phyloP scores from a whole-genome alignment of 2,329 filamentous ascomycete genomes.

The Myriangium duriaei region DNA sequence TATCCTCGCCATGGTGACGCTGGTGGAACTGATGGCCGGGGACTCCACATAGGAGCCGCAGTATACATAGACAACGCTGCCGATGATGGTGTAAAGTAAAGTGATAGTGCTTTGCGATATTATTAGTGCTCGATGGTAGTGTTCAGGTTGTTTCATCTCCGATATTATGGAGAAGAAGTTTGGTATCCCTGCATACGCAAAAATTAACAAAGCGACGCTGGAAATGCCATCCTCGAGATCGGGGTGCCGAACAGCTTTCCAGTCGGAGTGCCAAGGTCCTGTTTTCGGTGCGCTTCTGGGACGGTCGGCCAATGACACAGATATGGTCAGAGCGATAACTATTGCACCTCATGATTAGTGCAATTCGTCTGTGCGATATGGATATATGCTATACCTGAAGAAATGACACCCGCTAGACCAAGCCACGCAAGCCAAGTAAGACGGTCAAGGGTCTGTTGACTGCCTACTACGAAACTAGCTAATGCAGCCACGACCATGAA shows the following conservation, averaged over 20 bases:
- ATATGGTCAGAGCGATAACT: slow-evolving; percentile 23
- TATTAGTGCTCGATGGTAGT: slow-evolving; percentile 24
- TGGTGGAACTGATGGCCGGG: slow-evolving; percentile 36
- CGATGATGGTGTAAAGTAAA: slow-evolving; percentile 25
- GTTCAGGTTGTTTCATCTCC: slow-evolving; percentile 26
- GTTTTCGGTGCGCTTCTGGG: slow-evolving; percentile 19
- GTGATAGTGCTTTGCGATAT: slow-evolving; percentile 16
- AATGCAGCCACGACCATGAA: slow-evolving; percentile 32
- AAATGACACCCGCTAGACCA: slow-evolving; percentile 17
- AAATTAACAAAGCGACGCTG: slow-evolving; percentile 24
- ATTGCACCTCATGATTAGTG: not conserved
- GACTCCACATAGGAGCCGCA: slow-evolving; percentile 36
- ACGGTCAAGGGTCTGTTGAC: slow-evolving; percentile 24
- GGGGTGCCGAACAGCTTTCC: slow-evolving; percentile 18
- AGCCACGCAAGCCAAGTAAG: slow-evolving; percentile 26
- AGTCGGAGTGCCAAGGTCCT: slow-evolving; percentile 17
- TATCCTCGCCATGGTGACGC: slow-evolving; percentile 30
- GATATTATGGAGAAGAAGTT: slow-evolving; percentile 28
- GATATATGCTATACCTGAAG: slow-evolving; percentile 16
- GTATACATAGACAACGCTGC: slow-evolving; percentile 33
- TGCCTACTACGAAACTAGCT: slow-evolving; percentile 26
- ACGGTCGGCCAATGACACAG: slow-evolving; percentile 23
- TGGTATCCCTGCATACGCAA: slow-evolving; percentile 27
- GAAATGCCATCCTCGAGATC: slow-evolving; percentile 21
- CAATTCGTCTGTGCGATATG: slow-evolving; percentile 16